Evolutionary conservation across 2,329 filamentous ascomycete genomes (phyloP).

Genomic region (Aureobasidium subglaciale): DNA sequence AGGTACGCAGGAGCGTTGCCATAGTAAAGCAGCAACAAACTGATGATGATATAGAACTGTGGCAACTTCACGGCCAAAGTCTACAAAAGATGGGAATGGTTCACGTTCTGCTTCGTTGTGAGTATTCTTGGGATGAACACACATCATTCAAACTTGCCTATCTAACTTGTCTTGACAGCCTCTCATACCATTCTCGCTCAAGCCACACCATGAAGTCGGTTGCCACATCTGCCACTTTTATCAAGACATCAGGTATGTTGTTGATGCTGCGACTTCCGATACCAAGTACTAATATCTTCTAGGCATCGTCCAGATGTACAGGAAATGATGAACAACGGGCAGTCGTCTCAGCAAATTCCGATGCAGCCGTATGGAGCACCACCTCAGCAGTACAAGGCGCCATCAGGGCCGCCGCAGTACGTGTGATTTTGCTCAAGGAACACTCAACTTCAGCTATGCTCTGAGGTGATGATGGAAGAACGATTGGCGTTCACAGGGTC

Average conservation of each 20-base stretch:
- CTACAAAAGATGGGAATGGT: slow-evolving; percentile 46
- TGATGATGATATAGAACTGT: slow-evolving; percentile 33
- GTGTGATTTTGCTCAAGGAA: not conserved
- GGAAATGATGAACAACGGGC: slow-evolving; percentile 27
- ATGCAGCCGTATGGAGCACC: slow-evolving; percentile 26
- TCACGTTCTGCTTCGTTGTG: slow-evolving; percentile 71
- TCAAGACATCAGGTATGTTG: slow-evolving; percentile 46
- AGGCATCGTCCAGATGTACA: slow-evolving; percentile 31
- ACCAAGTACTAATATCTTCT: not conserved
- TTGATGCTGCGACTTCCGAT: not conserved
- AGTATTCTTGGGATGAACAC: not conserved
- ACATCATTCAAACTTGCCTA: no score
- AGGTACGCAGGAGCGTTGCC: slow-evolving; percentile 18
- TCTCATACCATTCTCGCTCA: slow-evolving; percentile 60
- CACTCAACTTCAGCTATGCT: no score
- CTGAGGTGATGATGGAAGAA: not conserved
- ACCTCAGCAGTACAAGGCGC: slow-evolving; percentile 23
- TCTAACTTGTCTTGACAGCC: slow-evolving; percentile 41
- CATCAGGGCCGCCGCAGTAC: slow-evolving; percentile 19
- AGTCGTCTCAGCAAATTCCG: slow-evolving; percentile 21
- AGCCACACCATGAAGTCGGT: slow-evolving; percentile 52
- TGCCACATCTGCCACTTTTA: slow-evolving; percentile 73
- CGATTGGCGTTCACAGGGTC: not conserved
- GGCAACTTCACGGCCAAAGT: slow-evolving; percentile 42
- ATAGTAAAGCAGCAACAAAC: not conserved